Conservation (phyloP, 108 stramenopile genomes). For the Nannochloropsis gaditana region DNA sequence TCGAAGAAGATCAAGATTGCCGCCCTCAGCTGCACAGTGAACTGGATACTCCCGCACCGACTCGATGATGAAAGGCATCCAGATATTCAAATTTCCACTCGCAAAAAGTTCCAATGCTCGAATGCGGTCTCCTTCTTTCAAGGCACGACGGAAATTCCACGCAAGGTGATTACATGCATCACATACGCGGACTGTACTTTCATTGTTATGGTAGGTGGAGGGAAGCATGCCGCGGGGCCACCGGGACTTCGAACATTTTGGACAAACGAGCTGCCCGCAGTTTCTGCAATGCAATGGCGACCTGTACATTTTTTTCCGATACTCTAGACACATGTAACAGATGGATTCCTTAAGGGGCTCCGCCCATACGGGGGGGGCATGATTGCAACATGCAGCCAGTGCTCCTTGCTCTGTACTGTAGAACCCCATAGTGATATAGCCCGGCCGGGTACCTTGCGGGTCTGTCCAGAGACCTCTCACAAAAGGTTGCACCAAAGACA, state of each 20-base stretch:
- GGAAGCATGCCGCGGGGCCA: conserved; percentile 16
- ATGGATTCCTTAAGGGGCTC: neutral
- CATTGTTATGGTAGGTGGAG: neutral
- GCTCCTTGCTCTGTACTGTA: conserved; percentile 9
- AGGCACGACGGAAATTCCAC: conserved; percentile 15
- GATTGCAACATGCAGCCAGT: neutral
- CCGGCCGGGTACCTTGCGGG: neutral
- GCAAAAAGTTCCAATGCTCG: neutral
- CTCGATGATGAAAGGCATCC: neutral
- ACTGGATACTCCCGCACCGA: conserved; percentile 5
- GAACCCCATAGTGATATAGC: conserved; percentile 3
- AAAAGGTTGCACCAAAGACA: neutral
- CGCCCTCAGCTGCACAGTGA: neutral
- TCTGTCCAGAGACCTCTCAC: neutral
- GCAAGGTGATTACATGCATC: neutral
- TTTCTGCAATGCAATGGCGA: conserved; percentile 16
- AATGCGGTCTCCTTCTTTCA: neutral
- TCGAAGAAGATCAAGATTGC: neutral
- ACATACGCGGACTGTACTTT: neutral
- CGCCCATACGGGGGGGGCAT: neutral
- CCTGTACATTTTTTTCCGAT: neutral
- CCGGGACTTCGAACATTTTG: neutral
- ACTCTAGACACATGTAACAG: conserved; percentile 10
- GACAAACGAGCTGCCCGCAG: neutral
- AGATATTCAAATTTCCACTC: conserved; percentile 1